Conservation (phyloP, 108 stramenopile genomes). For the Cyclotella cryptica region DNA sequence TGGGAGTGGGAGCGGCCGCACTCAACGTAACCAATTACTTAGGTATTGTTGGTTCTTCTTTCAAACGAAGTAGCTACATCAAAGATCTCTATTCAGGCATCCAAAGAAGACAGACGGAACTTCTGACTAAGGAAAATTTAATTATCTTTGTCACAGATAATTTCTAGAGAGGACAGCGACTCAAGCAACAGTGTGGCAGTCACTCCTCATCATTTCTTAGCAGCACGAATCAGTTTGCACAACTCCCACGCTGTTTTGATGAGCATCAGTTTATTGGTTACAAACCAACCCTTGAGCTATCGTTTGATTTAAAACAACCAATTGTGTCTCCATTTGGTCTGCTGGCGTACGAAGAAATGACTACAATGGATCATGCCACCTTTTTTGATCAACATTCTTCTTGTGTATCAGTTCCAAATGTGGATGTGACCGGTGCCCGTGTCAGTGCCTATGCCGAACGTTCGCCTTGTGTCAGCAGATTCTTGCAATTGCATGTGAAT, state of each 20-base stretch:
- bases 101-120: neutral
- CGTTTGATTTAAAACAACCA: neutral
- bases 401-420: neutral
- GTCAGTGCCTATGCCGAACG: neutral
- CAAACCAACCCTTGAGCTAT: neutral
- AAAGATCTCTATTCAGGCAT: neutral
- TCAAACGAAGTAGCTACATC: neutral
- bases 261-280: neutral
- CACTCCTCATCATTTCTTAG: neutral
- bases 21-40: conserved; percentile 2
- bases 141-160: neutral
- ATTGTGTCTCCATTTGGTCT: conserved; percentile 3
- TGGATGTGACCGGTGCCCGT: neutral
- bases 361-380: neutral
- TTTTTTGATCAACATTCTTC: neutral
- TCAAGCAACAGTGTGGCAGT: conserved; percentile 2
- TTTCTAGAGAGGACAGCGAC: neutral
- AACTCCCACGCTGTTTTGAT: neutral
- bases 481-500: no score
- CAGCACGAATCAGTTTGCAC: conserved; percentile 3
- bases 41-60: neutral
- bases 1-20: neutral
- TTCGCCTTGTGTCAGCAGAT: neutral
- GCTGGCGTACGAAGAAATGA: neutral
- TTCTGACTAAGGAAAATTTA: neutral